A percentile compares a stretch with the other conserved stretches of the same genome.
Conservation (phyloP, 306 rosid genomes). For the Vigna hirtella region DNA sequence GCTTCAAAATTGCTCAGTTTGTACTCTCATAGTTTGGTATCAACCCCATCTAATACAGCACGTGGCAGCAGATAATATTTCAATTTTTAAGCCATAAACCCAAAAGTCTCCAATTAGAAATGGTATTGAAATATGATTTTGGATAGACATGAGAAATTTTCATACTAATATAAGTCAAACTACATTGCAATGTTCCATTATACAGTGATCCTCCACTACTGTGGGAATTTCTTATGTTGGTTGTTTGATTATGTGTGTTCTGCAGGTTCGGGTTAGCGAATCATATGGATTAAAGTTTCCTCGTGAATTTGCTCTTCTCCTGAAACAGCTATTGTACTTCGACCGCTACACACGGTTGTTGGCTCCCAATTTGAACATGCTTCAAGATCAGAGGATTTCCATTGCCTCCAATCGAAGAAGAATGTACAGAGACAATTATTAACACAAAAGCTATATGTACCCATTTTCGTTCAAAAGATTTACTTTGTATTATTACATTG, state of each 20-base stretch:
- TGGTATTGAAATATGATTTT: not conserved
- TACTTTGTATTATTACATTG: constrained; percentile 29
- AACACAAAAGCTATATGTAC: constrained; percentile 39
- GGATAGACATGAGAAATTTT: constrained; percentile 8
- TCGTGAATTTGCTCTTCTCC: constrained; percentile 88
- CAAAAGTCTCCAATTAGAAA: not conserved
- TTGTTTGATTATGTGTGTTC: constrained; percentile 28
- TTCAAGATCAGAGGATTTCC: constrained; percentile 88
- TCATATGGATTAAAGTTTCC: constrained; percentile 92
- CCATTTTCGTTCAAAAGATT: constrained; percentile 36
- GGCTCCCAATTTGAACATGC: constrained; percentile 96
- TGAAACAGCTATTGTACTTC: constrained; percentile 96
- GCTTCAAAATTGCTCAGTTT: constrained; percentile 30
- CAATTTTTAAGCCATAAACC: not conserved
- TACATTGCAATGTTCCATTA: constrained; percentile 18
- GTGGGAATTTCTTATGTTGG: not conserved
- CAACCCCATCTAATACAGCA: constrained; percentile 7
- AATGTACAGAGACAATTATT: constrained; percentile 53
- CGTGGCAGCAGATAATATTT: not conserved
- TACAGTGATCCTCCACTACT: not conserved
- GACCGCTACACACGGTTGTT: constrained; percentile 90
- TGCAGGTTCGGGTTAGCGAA: constrained; percentile 88
- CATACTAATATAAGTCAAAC: constrained; percentile 23
- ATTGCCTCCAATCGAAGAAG: constrained; percentile 77
- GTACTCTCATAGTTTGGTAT: constrained; percentile 10